Evolutionary conservation across 768 basidiomycete species (phyloP).

Genomic region (Tricholoma bakamatsutake): DNA sequence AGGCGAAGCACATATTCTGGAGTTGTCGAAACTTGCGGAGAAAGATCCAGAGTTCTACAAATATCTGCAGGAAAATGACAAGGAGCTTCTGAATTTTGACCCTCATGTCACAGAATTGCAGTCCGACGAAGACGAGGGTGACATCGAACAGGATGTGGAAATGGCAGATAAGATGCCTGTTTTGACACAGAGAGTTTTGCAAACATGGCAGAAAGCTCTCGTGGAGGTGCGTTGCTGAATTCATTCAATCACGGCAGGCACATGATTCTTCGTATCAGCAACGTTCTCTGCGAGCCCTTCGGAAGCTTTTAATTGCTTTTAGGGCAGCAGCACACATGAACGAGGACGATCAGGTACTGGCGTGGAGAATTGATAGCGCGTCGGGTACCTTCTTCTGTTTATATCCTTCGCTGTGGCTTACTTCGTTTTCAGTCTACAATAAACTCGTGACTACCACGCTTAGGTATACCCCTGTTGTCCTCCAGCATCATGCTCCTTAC

Average conservation of each 20-base stretch:
- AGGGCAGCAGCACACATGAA: slow-evolving; percentile 88
- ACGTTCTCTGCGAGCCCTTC: slow-evolving; percentile 75
- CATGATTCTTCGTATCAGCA: slow-evolving; percentile 42
- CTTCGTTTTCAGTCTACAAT: slow-evolving; percentile 67
- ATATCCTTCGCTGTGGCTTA: neutral
- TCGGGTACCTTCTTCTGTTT: slow-evolving; percentile 41
- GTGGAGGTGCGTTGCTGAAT: slow-evolving; percentile 50
- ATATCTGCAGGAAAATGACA: slow-evolving; percentile 94
- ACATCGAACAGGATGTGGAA: slow-evolving; percentile 36
- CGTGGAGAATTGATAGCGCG: slow-evolving; percentile 83
- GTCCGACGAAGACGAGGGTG: slow-evolving; percentile 41
- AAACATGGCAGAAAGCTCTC: slow-evolving; percentile 84
- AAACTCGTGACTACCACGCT: slow-evolving; percentile 85
- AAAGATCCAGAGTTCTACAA: slow-evolving; percentile 99
- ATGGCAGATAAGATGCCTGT: slow-evolving; percentile 46
- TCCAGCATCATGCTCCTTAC: slow-evolving; percentile 84
- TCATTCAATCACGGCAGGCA: neutral
- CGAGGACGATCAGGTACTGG: slow-evolving; percentile 71
- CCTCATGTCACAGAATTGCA: slow-evolving; percentile 34
- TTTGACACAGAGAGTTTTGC: slow-evolving; percentile 65
- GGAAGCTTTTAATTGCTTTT: slow-evolving; percentile 86
- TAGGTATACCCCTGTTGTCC: slow-evolving; percentile 84
- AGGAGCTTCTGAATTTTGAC: slow-evolving; percentile 81
- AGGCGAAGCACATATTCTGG: slow-evolving; percentile 67
- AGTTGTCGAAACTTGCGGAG: slow-evolving; percentile 84